Evolutionary conservation across 345 rosid genomes (phyloP).

Genomic region (Reutealis trisperma): DNA sequence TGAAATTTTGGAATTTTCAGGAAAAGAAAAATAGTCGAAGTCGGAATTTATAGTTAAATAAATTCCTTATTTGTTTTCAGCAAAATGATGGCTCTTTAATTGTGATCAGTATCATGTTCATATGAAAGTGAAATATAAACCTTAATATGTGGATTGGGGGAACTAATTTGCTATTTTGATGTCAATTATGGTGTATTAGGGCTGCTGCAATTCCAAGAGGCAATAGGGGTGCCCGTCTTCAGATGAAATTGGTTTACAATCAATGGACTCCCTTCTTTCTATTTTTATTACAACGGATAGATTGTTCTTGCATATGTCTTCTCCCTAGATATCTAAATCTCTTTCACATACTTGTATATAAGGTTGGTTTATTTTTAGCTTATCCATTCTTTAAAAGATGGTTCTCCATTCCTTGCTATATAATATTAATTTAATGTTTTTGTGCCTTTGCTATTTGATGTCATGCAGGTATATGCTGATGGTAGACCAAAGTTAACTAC

Average conservation of each 20-base stretch:
- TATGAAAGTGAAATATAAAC: background rate
- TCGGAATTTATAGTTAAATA: background rate
- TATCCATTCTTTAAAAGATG: background rate
- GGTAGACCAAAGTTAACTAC: constrained; percentile 51
- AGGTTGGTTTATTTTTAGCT: constrained; percentile 48
- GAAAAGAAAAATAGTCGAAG: background rate
- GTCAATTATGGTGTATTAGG: constrained; percentile 36
- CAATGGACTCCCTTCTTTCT: constrained; percentile 79
- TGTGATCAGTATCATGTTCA: background rate
- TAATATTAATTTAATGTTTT: background rate
- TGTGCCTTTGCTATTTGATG: constrained; percentile 9
- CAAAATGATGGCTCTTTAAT: background rate
- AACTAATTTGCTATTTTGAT: constrained; percentile 5
- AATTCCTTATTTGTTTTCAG: background rate
- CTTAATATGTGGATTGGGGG: background rate
- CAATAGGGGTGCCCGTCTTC: constrained; percentile 67
- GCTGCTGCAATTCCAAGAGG: constrained; percentile 87
- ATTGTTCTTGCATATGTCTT: constrained; percentile 71
- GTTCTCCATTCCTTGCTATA: background rate
- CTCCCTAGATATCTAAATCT: constrained; percentile 83
- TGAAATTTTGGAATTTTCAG: constrained; percentile 9
- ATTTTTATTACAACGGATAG: constrained; percentile 80
- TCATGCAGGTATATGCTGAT: constrained; percentile 61
- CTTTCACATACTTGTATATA: constrained; percentile 80
- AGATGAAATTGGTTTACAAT: constrained; percentile 87